Percentiles rank a stretch among this genome's conserved stretches.
phyloP scores from a whole-genome alignment of 1,284 basidiomycete species.

The Malassezia furfur region DNA sequence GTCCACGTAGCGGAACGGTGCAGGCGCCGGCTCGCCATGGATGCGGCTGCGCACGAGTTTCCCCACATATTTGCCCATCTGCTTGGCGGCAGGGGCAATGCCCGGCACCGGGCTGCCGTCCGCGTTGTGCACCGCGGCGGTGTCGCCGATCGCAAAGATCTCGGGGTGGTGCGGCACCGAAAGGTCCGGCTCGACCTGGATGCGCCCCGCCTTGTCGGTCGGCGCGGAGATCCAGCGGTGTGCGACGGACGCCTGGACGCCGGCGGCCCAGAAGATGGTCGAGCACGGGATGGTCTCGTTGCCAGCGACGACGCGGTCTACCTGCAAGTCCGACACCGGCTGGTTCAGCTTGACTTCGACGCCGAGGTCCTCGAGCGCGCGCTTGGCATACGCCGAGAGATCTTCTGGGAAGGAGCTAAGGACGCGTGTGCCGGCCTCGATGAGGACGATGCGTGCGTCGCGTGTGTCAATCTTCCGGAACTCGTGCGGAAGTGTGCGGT shows the following conservation, averaged over 20 bases:
- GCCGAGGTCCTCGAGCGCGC: not conserved
- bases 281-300: not conserved
- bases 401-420: not conserved
- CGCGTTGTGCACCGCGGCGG: not conserved
- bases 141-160: slow-evolving; percentile 5
- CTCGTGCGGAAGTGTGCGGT: slow-evolving; percentile 1
- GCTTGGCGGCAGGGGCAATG: slow-evolving; percentile 1
- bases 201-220: not conserved
- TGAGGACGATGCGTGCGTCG: not conserved
- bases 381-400: not conserved
- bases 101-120: not conserved
- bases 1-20: not conserved
- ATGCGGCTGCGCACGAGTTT: not conserved
- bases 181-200: not conserved
- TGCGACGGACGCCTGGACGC: not conserved
- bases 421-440: not conserved
- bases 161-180: not conserved
- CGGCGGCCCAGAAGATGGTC: slow-evolving; percentile 1
- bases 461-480: slow-evolving; percentile 1
- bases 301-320: not conserved
- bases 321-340: not conserved
- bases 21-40: not conserved
- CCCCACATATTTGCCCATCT: not conserved
- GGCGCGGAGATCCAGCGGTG: not conserved
- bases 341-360: not conserved